Evolutionary conservation across 2,329 filamentous ascomycete species (phyloP), one percentile per base, ranked within the genome.

Genomic region (Exophiala sp.): DNA sequence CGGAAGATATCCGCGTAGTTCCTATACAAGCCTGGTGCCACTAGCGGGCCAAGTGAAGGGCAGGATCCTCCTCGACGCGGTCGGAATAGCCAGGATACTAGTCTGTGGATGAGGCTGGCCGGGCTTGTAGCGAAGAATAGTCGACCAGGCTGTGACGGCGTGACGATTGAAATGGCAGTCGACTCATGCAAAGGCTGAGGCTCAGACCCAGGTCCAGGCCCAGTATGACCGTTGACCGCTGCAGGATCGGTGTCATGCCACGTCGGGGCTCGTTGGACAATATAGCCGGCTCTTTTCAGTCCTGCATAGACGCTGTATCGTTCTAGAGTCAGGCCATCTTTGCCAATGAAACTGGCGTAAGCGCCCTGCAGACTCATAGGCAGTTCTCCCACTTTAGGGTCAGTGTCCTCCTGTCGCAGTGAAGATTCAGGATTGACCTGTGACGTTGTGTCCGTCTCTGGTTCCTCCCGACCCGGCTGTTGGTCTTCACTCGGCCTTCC

Each of bases 281-380:
- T 79, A 70, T 95, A 97, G 14, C 93, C 91, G 29, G 80, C 74
- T 43, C 93, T 79, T 65, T 85, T 93, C 60, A 98, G 73, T 46
- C 89, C 84, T 1, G 88, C 79, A 66, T 90, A 98, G 22, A 97
- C 91, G 43, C 86, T 86, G 61, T 88, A 97, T 62, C 88, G 82
- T 59, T 94, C 88, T 52, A 96, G 72, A 0, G 77, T 80, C 57
- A 83, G 59, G 8, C 74, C 76, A 22, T 69, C 83, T 19, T 79
- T 73, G 1, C 88, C 88, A 57, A 95, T 78, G 46, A 95, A 82
- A 18, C 88, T 78, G 3, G 90, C 80, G 71, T 97, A 97, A 0
- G 89, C 89, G 4, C 86, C 90, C 66, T 97, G 88, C 32, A 97
- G 70, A 67, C 87, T 95, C 73, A 98, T 83, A 0, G 91, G 89